Evolutionary conservation across 257 asterid species (phyloP), one percentile per base, ranked within the genome.

Genomic region (Voacanga thouarsii): DNA sequence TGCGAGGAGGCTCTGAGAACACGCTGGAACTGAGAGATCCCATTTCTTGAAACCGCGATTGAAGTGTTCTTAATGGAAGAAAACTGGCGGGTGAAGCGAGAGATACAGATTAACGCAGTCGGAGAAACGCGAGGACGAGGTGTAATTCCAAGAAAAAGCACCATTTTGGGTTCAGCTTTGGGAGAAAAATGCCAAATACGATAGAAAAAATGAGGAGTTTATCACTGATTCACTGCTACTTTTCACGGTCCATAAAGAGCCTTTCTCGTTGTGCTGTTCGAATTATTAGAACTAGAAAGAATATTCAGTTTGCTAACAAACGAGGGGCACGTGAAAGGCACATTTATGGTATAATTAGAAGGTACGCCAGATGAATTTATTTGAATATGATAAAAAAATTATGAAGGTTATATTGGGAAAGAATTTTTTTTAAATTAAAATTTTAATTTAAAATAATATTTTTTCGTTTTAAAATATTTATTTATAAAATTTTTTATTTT

Each of bases 1-100:
- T 74, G 91, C 53, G 89, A 81, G 73, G 91, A 87, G 77, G 94
- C 93, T 78, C 80, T 84, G 81, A 86, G 51, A 80, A 75, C 6
- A 61, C 80, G 84, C 55, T 60, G 86, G 77, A 75, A 77, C 73
- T 80, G 85, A 75, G 81, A 79, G 11, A 84, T 69, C 76, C 74
- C 80, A 77, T 83, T 80, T 74, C 83, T 79, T 37, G 93, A 56
- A 78, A 84, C 19, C 44, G 83, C 74, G 75, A 84, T 16, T 37
- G 90, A 76, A 71, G 51, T 39, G 43, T 67, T 71, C 33, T 45
- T 80, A n/a, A 69, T 19, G 71, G 81, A 71, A 44, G 75, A 81
- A 81, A 90, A 77, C 80, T 83, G 85, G 82, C 75, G 78, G 19
- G 59, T 68, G 79, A 78, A 77, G 69, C 87, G 91, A 61, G 86